phyloP scores from a whole-genome alignment of 2,329 filamentous ascomycete species.

The Akanthomyces lecanii region DNA sequence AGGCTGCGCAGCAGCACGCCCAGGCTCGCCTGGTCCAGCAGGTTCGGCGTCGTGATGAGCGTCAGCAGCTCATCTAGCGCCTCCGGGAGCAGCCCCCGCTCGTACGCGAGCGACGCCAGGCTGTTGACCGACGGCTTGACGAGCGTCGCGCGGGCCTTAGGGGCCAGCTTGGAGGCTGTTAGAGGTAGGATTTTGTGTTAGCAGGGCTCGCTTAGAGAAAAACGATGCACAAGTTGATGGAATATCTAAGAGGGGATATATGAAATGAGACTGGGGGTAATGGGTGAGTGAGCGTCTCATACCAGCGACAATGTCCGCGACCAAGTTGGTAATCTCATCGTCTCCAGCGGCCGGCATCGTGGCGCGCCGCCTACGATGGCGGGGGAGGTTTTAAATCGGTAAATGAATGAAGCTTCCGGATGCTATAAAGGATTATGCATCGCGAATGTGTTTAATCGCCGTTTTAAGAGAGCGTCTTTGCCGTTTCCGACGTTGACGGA shows the following conservation, averaged over 20 bases:
- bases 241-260: too few species aligned
- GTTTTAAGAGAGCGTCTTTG: neutral
- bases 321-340: constrained; percentile 32
- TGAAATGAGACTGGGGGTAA: neutral
- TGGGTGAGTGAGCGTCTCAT: neutral
- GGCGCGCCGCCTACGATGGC: neutral
- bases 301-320: constrained; percentile 33
- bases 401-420: neutral
- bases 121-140: constrained; percentile 62
- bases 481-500: neutral
- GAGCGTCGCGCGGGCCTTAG: constrained; percentile 61
- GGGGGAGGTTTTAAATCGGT: neutral
- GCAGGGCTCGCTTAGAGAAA: neutral
- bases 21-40: constrained; percentile 72
- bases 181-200: constrained; percentile 1
- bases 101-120: constrained; percentile 60
- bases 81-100: constrained; percentile 59
- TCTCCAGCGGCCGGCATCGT: constrained; percentile 25
- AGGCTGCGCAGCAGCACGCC: constrained; percentile 67
- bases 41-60: constrained; percentile 60
- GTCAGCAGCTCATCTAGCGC: constrained; percentile 61
- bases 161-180: constrained; percentile 54
- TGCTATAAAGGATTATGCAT: neutral
- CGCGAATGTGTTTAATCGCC: neutral
- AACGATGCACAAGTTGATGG: too few species aligned